Evolutionary conservation across 1,139 yeast species (phyloP).

Genomic region (Debaryomycetaceae sp.): DNA sequence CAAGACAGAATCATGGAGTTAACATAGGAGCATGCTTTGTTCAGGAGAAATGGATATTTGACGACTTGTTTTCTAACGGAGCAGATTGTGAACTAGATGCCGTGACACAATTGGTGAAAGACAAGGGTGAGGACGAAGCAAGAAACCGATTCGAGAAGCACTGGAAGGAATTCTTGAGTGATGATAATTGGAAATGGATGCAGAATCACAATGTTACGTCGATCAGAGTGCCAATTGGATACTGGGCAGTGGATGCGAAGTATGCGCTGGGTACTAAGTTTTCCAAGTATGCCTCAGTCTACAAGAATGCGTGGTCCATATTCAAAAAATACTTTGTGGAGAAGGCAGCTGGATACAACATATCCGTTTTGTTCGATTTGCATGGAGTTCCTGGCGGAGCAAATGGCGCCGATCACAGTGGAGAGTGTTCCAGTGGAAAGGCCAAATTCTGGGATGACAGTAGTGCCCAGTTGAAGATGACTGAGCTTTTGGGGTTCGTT

Average conservation of each 20-base stretch:
- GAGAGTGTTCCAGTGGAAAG: constrained; percentile 49
- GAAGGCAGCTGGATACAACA: constrained; percentile 52
- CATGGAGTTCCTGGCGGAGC: constrained; percentile 96
- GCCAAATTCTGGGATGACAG: constrained; percentile 64
- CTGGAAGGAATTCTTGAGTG: constrained; percentile 63
- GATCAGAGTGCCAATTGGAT: constrained; percentile 84
- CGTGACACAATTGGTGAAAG: constrained; percentile 43
- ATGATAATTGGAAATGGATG: constrained; percentile 80
- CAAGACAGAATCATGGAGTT: constrained; percentile 76
- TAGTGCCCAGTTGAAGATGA: constrained; percentile 42
- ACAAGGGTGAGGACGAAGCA: constrained; percentile 54
- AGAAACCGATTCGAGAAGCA: constrained; percentile 57
- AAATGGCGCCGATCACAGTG: constrained; percentile 79
- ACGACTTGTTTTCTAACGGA: constrained; percentile 51
- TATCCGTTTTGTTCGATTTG: constrained; percentile 76
- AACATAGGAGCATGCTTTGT: constrained; percentile 85
- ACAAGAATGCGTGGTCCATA: constrained; percentile 66
- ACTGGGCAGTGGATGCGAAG: constrained; percentile 77
- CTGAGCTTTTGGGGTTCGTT: constrained; percentile 54
- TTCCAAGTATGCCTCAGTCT: constrained; percentile 48
- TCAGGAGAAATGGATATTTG: constrained; percentile 72
- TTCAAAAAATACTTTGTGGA: constrained; percentile 50
- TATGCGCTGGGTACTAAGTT: constrained; percentile 63
- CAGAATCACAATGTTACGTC: constrained; percentile 64
- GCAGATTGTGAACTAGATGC: constrained; percentile 73